phyloP scores from a whole-genome alignment of 75 land plant species.

The Sequoiadendron giganteum region DNA sequence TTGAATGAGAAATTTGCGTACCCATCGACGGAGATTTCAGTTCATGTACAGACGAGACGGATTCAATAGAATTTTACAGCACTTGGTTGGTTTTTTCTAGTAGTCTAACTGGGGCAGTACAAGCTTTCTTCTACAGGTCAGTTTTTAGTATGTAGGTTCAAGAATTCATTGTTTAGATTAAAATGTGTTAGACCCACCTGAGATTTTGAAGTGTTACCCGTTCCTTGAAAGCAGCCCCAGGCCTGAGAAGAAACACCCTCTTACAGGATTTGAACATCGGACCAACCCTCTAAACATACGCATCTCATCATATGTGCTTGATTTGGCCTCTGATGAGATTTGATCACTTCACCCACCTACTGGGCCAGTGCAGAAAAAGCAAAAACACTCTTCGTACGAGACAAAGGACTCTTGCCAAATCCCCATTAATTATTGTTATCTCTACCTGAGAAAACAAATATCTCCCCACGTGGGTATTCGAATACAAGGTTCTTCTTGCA shows the following conservation, averaged over 20 bases:
- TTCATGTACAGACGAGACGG: not conserved
- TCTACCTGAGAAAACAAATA: not conserved
- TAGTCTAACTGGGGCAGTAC: not conserved
- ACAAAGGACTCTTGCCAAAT: not conserved
- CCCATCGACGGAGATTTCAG: not conserved
- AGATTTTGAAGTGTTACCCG: not conserved
- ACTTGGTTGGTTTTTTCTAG: not conserved
- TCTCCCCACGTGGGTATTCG: not conserved
- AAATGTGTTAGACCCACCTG: not conserved
- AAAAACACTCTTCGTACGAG: slow-evolving; percentile 1
- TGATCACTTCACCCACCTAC: not conserved
- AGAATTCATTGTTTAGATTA: not conserved
- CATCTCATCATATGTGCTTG: not conserved
- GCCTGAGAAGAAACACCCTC: not conserved
- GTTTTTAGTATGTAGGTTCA: not conserved
- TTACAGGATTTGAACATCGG: not conserved
- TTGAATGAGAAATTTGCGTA: not conserved
- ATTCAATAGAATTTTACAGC: not conserved
- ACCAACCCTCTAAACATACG: not conserved
- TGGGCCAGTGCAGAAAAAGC: not conserved
- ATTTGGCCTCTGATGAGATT: not conserved
- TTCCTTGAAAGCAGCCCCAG: not conserved
- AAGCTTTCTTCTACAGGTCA: not conserved
- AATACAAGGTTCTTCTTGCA: not conserved
- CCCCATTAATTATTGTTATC: not conserved